Evolutionary conservation across 176 grass and related monocot species (phyloP).

Genomic region (Saccharum officinarum): DNA sequence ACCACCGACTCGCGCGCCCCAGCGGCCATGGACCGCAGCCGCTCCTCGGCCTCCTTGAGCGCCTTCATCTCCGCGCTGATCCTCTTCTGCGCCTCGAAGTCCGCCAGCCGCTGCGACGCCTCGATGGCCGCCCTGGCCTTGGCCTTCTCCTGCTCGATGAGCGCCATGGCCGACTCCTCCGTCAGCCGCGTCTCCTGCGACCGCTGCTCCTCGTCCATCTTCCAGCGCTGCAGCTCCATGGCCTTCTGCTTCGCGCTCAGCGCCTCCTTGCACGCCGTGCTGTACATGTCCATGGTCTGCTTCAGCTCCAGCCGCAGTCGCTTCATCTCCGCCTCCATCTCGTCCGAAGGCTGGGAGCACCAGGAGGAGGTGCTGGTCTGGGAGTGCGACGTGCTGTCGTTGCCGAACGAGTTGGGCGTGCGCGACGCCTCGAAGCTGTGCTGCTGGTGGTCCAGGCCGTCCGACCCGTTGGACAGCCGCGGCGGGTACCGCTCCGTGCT

Average conservation of each 20-base stretch:
- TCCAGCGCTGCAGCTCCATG: constrained; percentile 74
- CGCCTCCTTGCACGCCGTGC: constrained; percentile 93
- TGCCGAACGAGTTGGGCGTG: constrained; percentile 55
- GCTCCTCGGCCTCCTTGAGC: constrained; percentile 68
- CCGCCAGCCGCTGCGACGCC: constrained; percentile 62
- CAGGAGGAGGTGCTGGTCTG: constrained; percentile 65
- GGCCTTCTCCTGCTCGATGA: constrained; percentile 77
- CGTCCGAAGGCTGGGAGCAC: constrained; percentile 64
- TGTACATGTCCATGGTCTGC: constrained; percentile 99
- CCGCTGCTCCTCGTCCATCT: constrained; percentile 64
- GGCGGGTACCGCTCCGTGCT: constrained; percentile 59
- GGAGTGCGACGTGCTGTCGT: constrained; percentile 59
- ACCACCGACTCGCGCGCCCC: constrained; percentile 8
- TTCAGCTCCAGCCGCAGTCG: constrained; percentile 80
- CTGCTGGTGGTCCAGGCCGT: constrained; percentile 11
- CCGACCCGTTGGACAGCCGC: constrained; percentile 62
- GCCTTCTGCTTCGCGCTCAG: constrained; percentile 74
- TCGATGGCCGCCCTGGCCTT: constrained; percentile 68
- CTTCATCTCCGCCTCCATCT: constrained; percentile 94
- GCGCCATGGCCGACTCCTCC: constrained; percentile 67
- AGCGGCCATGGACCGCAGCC: constrained; percentile 24
- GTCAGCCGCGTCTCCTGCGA: constrained; percentile 47
- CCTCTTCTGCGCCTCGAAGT: constrained; percentile 81
- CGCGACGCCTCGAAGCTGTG: constrained; percentile 71
- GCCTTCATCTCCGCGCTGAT: constrained; percentile 60